These are phyloP conservation scores for Noccaea bulbosa DNA, from an alignment of 345 rosid species.

Conservation along the genomic window DNA sequence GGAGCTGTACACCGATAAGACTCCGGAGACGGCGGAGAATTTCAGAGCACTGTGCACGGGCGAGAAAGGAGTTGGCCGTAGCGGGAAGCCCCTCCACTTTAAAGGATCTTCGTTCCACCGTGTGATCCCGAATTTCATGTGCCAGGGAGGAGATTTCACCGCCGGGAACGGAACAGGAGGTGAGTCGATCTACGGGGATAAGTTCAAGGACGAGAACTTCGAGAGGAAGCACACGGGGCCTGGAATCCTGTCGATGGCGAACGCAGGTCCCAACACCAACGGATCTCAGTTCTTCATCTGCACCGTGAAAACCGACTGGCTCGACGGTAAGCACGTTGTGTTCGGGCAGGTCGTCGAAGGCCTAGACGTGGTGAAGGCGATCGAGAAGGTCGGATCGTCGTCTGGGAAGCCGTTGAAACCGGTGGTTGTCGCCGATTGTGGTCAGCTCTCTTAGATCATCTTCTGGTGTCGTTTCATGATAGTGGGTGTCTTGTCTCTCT, in stretches of 20 bases:
- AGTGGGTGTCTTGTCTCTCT: too few relatives aligned
- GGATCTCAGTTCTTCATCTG: constrained; percentile 84
- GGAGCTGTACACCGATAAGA: constrained; percentile 65
- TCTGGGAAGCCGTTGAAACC: constrained; percentile 62
- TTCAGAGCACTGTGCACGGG: constrained; percentile 90
- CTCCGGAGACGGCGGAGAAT: constrained; percentile 72
- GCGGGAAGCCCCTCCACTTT: constrained; percentile 83
- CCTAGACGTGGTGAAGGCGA: constrained; percentile 56
- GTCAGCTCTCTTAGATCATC: constrained; percentile 55
- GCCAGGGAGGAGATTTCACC: constrained; percentile 89
- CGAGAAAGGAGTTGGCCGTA: constrained; percentile 61
- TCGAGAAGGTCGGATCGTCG: constrained; percentile 72
- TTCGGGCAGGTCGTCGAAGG: constrained; percentile 76
- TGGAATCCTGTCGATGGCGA: constrained; percentile 79
- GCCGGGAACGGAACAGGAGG: constrained; percentile 86
- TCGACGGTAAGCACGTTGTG: constrained; percentile 82
- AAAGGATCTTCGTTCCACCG: constrained; percentile 79
- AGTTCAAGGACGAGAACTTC: constrained; percentile 82
- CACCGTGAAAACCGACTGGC: constrained; percentile 70
- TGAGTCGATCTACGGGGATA: constrained; percentile 75
- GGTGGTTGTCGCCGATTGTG: constrained; percentile 61
- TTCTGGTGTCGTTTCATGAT: too few relatives aligned
- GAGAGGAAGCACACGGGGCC: constrained; percentile 74
- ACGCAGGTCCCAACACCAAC: constrained; percentile 71
- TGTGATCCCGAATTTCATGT: constrained; percentile 81